Evolutionary conservation across 2,329 filamentous ascomycete species (phyloP).

Genomic region (Microsporum audouinii): DNA sequence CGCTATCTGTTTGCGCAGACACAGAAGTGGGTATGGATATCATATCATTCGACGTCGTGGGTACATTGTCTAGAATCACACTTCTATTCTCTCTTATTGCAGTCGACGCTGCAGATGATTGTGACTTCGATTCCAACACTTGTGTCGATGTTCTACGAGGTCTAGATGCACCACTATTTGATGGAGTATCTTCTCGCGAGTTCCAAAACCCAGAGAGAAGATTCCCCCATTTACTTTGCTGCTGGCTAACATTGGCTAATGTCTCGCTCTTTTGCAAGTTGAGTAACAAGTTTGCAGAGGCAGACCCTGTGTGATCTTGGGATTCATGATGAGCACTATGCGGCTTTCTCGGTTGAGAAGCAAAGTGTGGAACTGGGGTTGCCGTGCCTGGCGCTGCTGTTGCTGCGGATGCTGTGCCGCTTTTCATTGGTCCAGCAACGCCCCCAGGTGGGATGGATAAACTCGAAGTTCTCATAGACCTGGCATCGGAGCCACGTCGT

Average conservation of each 20-base stretch:
- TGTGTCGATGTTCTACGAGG: background rate
- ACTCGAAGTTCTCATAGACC: conserved; percentile 32
- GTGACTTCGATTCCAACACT: background rate
- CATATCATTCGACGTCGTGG: background rate
- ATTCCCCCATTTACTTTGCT: conserved; percentile 43
- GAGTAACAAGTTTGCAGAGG: conserved; percentile 45
- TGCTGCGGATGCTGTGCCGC: conserved; percentile 41
- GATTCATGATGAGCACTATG: conserved; percentile 16
- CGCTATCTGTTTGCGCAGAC: background rate
- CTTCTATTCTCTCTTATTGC: background rate
- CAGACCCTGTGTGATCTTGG: conserved; percentile 32
- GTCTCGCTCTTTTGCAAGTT: conserved; percentile 44
- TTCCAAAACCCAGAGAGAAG: conserved; percentile 48
- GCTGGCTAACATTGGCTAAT: conserved; percentile 38
- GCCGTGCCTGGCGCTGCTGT: conserved; percentile 41
- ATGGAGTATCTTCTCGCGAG: conserved; percentile 25
- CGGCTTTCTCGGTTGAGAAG: conserved; percentile 28
- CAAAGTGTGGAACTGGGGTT: conserved; percentile 44
- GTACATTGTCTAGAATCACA: background rate
- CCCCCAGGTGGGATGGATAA: conserved; percentile 39
- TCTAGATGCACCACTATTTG: background rate
- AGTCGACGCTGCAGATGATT: background rate
- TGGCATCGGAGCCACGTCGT: conserved; percentile 34
- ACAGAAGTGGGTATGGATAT: background rate
- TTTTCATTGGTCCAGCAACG: conserved; percentile 28